These are phyloP conservation scores for Aschersonia sp. DNA, from an alignment of 2,329 filamentous ascomycete species.

Conservation along the genomic window DNA sequence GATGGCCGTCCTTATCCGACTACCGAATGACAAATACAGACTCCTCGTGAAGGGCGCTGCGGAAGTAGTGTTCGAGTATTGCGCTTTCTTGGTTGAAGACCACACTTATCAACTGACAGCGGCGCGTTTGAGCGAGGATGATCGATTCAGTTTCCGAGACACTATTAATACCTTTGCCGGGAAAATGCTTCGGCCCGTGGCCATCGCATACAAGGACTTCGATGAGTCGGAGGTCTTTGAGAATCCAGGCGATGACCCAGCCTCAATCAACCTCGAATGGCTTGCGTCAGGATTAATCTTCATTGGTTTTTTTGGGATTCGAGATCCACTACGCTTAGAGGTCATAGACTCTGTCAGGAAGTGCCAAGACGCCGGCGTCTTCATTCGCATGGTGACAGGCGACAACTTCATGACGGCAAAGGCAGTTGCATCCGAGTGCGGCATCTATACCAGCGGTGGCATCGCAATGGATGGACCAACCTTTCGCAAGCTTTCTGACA, in stretches of 20 bases:
- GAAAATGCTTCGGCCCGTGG: conserved; percentile 60
- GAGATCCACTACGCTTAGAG: conserved; percentile 49
- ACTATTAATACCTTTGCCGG: conserved; percentile 40
- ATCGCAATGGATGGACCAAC: conserved; percentile 40
- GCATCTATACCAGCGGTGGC: conserved; percentile 42
- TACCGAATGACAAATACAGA: conserved; percentile 29
- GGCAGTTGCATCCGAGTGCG: conserved; percentile 27
- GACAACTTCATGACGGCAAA: conserved; percentile 29
- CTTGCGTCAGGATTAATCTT: conserved; percentile 32
- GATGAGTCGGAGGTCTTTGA: conserved; percentile 52
- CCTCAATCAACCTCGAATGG: conserved; percentile 21
- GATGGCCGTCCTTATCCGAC: conserved; percentile 38
- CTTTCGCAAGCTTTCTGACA: conserved; percentile 41
- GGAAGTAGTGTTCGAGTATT: conserved; percentile 35
- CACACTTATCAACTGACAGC: conserved; percentile 20
- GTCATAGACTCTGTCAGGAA: conserved; percentile 47
- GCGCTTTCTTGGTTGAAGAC: conserved; percentile 27
- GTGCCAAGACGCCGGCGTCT: conserved; percentile 49
- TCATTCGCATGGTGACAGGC: conserved; percentile 48
- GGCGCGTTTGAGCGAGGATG: conserved; percentile 14
- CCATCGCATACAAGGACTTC: conserved; percentile 60
- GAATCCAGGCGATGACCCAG: conserved; percentile 19
- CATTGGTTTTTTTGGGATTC: conserved; percentile 43
- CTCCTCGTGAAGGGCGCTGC: conserved; percentile 43
- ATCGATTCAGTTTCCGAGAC: conserved; percentile 15